Conservation (phyloP, 306 rosid genomes). For the Prunus persica region Prunus_persica_NCBIv2 NC_034011.1:25133001-25133500, state of each 20-base stretch:
- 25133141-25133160: conserved; percentile 72
- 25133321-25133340: conserved; percentile 61
- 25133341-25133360: conserved; percentile 38
- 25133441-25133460: background rate
- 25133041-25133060: conserved; percentile 57
- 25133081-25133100: conserved; percentile 66
- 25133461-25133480: background rate
- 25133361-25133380: background rate
- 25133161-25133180: conserved; percentile 68
- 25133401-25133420: conserved; percentile 6
- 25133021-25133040: conserved; percentile 88
- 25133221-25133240: conserved; percentile 72
- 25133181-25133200: conserved; percentile 75
- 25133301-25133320: conserved; percentile 58
- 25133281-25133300: conserved; percentile 85
- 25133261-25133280: conserved; percentile 74
- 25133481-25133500: too few relatives aligned
- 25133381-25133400: background rate
- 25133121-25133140: conserved; percentile 68
- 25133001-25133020: conserved; percentile 73
- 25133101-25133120: conserved; percentile 62
- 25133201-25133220: conserved; percentile 67
- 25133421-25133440: background rate
- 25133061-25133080: conserved; percentile 75
- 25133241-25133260: conserved; percentile 66